phyloP scores from a whole-genome alignment of 495 filamentous ascomycete genomes.

The Aspergillus saccharolyticus region DNA sequence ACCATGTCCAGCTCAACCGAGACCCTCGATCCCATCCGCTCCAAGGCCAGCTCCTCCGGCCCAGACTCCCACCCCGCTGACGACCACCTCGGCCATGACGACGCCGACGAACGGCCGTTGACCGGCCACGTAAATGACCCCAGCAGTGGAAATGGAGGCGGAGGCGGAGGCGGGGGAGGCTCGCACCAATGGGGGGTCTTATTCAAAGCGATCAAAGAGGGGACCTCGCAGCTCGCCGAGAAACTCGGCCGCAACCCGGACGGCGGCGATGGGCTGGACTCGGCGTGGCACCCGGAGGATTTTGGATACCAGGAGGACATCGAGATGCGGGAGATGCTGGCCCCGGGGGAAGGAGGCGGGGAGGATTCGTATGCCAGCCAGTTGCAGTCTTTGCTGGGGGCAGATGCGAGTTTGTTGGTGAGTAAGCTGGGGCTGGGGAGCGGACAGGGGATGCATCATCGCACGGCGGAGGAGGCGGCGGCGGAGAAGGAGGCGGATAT shows the following conservation, averaged over 20 bases:
- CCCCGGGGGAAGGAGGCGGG: neutral
- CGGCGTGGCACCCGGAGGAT: conserved; percentile 1
- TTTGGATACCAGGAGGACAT: conserved; percentile 3
- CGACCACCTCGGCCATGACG: neutral
- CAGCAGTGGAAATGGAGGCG: no score
- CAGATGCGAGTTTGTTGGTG: neutral
- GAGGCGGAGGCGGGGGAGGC: no score
- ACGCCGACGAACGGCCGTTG: neutral
- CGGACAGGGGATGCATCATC: neutral
- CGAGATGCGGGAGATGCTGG: conserved; percentile 3
- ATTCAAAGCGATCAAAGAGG: neutral
- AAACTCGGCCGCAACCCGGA: conserved; percentile 2
- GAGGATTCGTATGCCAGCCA: neutral
- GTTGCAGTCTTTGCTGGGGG: neutral
- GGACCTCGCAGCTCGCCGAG: conserved; percentile 1
- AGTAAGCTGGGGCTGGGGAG: neutral
- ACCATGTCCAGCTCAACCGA: conserved; percentile 1
- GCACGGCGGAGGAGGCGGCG: neutral
- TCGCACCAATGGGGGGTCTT: neutral
- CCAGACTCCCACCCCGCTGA: neutral
- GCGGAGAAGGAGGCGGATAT: neutral
- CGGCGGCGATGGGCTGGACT: conserved; percentile 3
- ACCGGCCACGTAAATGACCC: neutral
- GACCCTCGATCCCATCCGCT: neutral
- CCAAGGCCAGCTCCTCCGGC: neutral